These are phyloP conservation scores for Vaccinium macrocarpon DNA, from an alignment of 148 eudicot genomes.

Conservation along the genomic window DNA sequence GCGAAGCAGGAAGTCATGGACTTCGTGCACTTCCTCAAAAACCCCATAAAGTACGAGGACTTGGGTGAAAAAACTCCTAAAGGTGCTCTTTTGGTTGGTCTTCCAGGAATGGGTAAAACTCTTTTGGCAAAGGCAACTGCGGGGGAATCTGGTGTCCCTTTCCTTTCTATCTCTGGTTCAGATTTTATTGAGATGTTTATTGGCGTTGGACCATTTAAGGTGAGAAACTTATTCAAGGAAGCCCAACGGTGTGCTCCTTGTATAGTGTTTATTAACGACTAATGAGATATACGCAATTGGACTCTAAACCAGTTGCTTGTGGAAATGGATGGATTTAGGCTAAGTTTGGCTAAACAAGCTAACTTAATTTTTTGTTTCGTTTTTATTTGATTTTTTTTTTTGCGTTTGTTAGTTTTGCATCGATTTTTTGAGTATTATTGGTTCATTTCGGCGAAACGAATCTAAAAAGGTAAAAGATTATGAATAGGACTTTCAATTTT, in stretches of 20 bases:
- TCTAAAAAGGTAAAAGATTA: no score
- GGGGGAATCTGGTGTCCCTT: conserved; percentile 97
- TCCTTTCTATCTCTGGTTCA: conserved; percentile 79
- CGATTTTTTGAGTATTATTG: no score
- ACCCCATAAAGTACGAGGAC: conserved; percentile 77
- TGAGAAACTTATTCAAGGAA: conserved; percentile 79
- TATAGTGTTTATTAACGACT: conserved; percentile 85
- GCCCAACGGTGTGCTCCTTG: conserved; percentile 90
- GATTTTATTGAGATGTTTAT: conserved; percentile 99
- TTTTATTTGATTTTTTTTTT: no score
- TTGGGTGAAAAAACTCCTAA: conserved; percentile 89
- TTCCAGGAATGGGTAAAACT: conserved; percentile 95
- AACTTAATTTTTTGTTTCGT: no score
- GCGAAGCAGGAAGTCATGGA: conserved; percentile 84
- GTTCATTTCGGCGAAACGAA: no score
- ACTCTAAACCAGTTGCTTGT: conserved; percentile 89
- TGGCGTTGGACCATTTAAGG: conserved; percentile 94
- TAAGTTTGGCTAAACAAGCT: no score
- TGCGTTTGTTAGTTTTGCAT: no score
- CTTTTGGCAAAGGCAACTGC: conserved; percentile 92
- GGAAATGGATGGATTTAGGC: conserved; percentile 96
- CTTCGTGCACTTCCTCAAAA: conserved; percentile 90
- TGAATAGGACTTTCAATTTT: no score
- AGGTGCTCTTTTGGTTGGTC: conserved; percentile 93
- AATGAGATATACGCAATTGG: conserved; percentile 95